phyloP scores from a whole-genome alignment of 176 grass and related monocot genomes.

The Hyparrhenia diplandra region DNA sequence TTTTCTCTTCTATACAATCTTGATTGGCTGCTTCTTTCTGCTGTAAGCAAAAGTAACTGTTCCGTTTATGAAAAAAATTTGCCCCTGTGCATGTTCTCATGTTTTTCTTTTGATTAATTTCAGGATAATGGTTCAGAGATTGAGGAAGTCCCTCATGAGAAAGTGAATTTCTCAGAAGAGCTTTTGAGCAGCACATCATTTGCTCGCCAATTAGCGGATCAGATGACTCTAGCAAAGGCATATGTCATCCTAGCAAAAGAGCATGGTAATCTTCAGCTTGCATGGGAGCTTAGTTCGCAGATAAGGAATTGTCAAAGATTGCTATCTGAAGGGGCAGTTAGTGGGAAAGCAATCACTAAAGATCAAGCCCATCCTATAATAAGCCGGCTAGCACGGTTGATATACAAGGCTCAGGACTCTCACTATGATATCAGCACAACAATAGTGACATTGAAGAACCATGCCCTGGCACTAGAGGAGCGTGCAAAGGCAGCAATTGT shows the following conservation, averaged over 20 bases:
- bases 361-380: conserved; percentile 83
- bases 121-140: conserved; percentile 57
- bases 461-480: conserved; percentile 77
- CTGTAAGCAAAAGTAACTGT: not conserved
- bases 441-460: conserved; percentile 84
- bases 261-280: conserved; percentile 81
- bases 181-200: conserved; percentile 92
- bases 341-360: conserved; percentile 63
- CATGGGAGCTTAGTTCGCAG: conserved; percentile 94
- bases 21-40: conserved; percentile 10
- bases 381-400: conserved; percentile 63
- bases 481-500: conserved; percentile 82
- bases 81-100: conserved; percentile 12
- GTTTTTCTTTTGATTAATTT: conserved; percentile 29
- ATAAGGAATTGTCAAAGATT: conserved; percentile 85
- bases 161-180: conserved; percentile 88
- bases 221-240: conserved; percentile 97
- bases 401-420: conserved; percentile 93
- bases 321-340: conserved; percentile 81
- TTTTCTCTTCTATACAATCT: conserved; percentile 8
- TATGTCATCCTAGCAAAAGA: conserved; percentile 95
- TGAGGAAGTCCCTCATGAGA: conserved; percentile 40
- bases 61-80: conserved; percentile 4
- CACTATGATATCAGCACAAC: conserved; percentile 98
- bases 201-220: conserved; percentile 81